These are phyloP conservation scores for Phaeosphaeriaceae sp. DNA, from an alignment of 2,329 filamentous ascomycete genomes.

Conservation along the genomic window DNA sequence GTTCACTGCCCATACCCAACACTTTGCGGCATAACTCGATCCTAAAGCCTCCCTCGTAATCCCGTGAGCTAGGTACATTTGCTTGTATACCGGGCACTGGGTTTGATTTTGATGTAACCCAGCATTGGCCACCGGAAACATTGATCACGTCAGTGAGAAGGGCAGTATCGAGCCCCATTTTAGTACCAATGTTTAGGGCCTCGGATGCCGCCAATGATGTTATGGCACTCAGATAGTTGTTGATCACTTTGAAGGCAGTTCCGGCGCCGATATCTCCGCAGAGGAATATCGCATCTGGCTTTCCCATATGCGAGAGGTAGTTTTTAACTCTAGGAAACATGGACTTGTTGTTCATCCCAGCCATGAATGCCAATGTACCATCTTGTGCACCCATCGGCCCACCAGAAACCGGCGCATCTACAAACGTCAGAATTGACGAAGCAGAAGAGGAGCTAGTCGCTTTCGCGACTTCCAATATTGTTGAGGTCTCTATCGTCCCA, in stretches of 20 bases:
- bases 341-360: slow-evolving; percentile 65
- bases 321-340: slow-evolving; percentile 64
- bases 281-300: slow-evolving; percentile 72
- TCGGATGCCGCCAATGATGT: slow-evolving; percentile 78
- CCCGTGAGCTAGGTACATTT: slow-evolving; percentile 47
- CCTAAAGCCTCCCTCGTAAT: slow-evolving; percentile 49
- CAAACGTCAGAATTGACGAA: slow-evolving; percentile 71
- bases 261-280: slow-evolving; percentile 83
- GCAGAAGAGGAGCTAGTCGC: slow-evolving; percentile 58
- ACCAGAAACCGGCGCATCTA: slow-evolving; percentile 94
- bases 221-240: slow-evolving; percentile 93
- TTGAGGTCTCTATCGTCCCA: slow-evolving; percentile 92
- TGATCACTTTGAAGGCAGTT: slow-evolving; percentile 87
- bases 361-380: slow-evolving; percentile 91
- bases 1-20: slow-evolving; percentile 41
- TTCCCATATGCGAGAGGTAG: slow-evolving; percentile 80
- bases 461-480: slow-evolving; percentile 78
- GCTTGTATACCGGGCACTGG: slow-evolving; percentile 67
- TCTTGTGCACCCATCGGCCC: slow-evolving; percentile 88
- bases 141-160: slow-evolving; percentile 85
- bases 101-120: slow-evolving; percentile 93
- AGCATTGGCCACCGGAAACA: slow-evolving; percentile 85
- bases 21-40: slow-evolving; percentile 45
- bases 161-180: slow-evolving; percentile 64
- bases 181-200: slow-evolving; percentile 67